Evolutionary conservation across 139 green algal species (phyloP).

Genomic region (Tetradesmus obliquus): DNA sequence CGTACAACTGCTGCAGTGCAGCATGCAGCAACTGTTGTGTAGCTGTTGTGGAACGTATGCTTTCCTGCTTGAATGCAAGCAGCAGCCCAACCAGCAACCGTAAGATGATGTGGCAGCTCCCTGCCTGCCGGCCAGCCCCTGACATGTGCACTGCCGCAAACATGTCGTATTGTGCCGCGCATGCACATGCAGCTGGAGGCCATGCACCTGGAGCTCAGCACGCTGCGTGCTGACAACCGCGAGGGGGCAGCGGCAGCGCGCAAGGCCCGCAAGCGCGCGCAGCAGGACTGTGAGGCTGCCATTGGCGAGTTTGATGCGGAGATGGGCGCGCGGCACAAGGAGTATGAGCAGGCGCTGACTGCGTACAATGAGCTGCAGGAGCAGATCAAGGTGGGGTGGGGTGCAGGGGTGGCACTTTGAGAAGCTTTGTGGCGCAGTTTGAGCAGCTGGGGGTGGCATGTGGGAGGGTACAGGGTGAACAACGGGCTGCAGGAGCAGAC

Average conservation of each 20-base stretch:
- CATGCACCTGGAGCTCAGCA: neutral
- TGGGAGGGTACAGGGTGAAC: neutral
- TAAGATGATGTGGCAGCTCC: no score
- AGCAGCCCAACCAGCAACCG: no score
- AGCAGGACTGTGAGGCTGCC: constrained; percentile 36
- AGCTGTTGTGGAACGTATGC: no score
- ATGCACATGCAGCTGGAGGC: constrained; percentile 24
- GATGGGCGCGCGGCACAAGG: constrained; percentile 15
- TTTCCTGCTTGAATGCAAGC: no score
- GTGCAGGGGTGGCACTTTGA: neutral
- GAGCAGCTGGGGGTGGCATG: neutral
- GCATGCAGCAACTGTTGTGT: neutral
- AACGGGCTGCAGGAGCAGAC: neutral
- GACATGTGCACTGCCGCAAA: no score
- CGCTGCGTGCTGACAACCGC: neutral
- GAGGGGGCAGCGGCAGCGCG: constrained; percentile 9
- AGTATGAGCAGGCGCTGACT: constrained; percentile 17
- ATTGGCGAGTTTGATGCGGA: constrained; percentile 44
- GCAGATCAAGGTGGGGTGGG: constrained; percentile 19
- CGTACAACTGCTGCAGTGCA: neutral
- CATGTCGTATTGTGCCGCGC: no score
- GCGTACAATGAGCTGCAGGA: constrained; percentile 28
- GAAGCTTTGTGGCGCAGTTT: neutral
- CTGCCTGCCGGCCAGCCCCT: no score
- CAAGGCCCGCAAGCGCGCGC: constrained; percentile 31